Evolutionary conservation across 306 rosid genomes (phyloP), one percentile per base, ranked within the genome.

Genomic region (Pyrus betulifolia): DNA sequence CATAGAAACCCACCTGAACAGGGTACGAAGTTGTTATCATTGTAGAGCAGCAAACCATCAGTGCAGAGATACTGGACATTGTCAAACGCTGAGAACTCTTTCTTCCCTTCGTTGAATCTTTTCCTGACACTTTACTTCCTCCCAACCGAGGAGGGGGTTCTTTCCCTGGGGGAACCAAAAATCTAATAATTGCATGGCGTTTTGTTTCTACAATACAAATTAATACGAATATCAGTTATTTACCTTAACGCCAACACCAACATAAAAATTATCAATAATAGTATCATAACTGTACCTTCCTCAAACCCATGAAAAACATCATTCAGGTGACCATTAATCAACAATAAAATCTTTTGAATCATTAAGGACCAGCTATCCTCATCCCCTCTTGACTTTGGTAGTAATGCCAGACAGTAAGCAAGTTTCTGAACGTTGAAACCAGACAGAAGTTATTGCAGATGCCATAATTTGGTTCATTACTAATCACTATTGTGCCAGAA

Each of bases 351-450:
- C 78, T 89, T 96, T 84, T 84, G 89, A 82, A 92, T 80, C 89
- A 89, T 77, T 81, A 87, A 60, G 70, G 85, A 85, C 99, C 97
- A 96, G 87, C 93, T 92, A 70, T 84, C 97, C 74, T 85, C 96
- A 65, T 92, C 93, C 73, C 92, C 97, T 88, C 72, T 88, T 28
- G 97, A 86, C 83, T 91, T 91, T 80, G 99, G 93, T 77, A 96
- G 97, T 69, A 89, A 80, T 60, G 96, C 96, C 42, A 96, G 88
- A 84, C 92, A 89, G 70, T 84, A 75, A 40, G 90, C 90, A 70
- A 92, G 89, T 87, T 91, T 96, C 99, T 96, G 91, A 75, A 84
- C 72, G 63, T 76, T 65, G 75, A 80, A 81, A 58, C 74, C 81
- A 84, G 74, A 59, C 14, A 27, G 14, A 75, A 77, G 55, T 61